phyloP scores from a whole-genome alignment of 331 rosid genomes.

The Ulmus americana region DNA sequence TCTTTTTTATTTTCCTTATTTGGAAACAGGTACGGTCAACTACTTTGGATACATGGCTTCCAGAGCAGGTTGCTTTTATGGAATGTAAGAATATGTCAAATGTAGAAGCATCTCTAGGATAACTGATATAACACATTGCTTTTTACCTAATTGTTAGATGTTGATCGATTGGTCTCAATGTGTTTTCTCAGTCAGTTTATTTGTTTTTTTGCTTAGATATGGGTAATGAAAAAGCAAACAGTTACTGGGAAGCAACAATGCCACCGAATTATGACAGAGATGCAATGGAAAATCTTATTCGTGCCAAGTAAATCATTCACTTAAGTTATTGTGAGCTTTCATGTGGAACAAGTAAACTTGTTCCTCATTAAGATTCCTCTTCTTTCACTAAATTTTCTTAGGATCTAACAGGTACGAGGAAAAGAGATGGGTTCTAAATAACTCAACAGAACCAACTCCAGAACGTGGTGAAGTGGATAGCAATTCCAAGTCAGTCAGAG shows the following conservation, averaged over 20 bases:
- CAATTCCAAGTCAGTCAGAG: constrained; percentile 21
- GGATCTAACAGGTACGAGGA: constrained; percentile 63
- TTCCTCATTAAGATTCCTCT: constrained; percentile 14
- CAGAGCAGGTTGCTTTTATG: constrained; percentile 84
- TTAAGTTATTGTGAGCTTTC: constrained; percentile 24
- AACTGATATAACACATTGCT: not conserved
- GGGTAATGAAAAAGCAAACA: constrained; percentile 69
- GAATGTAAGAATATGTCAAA: constrained; percentile 52
- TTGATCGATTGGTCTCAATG: not conserved
- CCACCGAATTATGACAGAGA: constrained; percentile 45
- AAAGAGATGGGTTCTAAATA: constrained; percentile 50
- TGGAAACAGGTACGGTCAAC: constrained; percentile 70
- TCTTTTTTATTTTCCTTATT: constrained; percentile 13
- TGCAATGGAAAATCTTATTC: constrained; percentile 44
- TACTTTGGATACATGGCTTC: constrained; percentile 91
- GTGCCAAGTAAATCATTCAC: constrained; percentile 51
- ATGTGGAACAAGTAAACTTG: constrained; percentile 7
- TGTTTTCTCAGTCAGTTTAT: constrained; percentile 4
- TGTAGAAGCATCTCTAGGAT: constrained; percentile 8
- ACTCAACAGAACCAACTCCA: constrained; percentile 28
- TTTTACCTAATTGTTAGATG: not conserved
- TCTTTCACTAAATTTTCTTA: constrained; percentile 22
- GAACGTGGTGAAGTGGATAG: constrained; percentile 27
- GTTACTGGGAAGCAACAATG: constrained; percentile 69
- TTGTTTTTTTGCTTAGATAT: constrained; percentile 34